phyloP scores from a whole-genome alignment of 2,329 filamentous ascomycete genomes.

The Aspergillus oerlinghausenensis region DNA sequence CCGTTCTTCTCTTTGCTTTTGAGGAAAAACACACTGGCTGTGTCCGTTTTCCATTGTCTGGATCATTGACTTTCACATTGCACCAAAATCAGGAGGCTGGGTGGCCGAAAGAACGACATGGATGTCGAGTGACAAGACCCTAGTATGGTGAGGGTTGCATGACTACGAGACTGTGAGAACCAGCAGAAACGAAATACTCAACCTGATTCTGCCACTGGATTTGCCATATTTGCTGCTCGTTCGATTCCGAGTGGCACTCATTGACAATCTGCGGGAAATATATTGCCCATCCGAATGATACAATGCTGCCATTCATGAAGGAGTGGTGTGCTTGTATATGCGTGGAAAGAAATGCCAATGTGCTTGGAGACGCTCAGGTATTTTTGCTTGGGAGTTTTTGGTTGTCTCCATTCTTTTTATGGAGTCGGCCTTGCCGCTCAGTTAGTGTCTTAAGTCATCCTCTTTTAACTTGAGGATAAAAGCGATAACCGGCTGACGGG shows the following conservation, averaged over 20 bases:
- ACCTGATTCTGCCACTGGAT: not conserved
- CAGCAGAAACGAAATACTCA: not conserved
- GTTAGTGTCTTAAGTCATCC: not conserved
- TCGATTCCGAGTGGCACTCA: not conserved
- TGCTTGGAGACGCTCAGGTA: not conserved
- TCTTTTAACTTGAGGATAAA: not conserved
- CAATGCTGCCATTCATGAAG: not conserved
- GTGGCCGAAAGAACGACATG: constrained; percentile 20
- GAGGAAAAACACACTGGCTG: not conserved
- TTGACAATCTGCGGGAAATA: not conserved
- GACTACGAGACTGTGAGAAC: constrained; percentile 8
- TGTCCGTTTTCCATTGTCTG: not conserved
- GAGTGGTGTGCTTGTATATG: not conserved
- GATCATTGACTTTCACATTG: not conserved
- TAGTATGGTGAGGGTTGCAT: constrained; percentile 7
- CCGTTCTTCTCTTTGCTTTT: not conserved
- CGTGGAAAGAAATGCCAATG: not conserved
- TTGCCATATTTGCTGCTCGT: not conserved
- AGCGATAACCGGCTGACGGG: constrained; percentile 10
- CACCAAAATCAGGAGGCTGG: constrained; percentile 18
- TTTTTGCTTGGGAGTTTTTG: constrained; percentile 1
- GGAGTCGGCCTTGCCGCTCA: constrained; percentile 8
- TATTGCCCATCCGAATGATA: not conserved
- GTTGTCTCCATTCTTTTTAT: not conserved
- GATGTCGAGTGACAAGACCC: constrained; percentile 6